A percentile compares a stretch with the other conserved stretches of the same genome.
Evolutionary conservation across 1,139 yeast species (phyloP).

Genomic region (Pichiaceae sp.): DNA sequence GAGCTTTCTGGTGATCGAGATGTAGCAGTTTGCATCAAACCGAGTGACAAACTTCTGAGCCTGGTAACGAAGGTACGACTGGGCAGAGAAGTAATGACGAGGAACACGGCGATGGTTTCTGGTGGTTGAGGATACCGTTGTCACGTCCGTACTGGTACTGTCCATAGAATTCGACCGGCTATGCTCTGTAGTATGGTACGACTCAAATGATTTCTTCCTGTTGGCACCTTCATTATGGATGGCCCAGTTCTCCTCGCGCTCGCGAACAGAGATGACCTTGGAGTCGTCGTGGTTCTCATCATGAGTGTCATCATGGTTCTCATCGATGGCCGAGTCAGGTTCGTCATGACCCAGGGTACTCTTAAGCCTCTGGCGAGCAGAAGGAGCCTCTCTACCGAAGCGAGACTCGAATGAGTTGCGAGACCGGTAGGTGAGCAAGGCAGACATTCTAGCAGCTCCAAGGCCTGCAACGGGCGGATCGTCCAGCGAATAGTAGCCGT

Average conservation of each 20-base stretch:
- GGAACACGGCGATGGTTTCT: constrained; percentile 33
- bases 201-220: constrained; percentile 18
- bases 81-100: constrained; percentile 91
- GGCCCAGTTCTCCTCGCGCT: constrained; percentile 46
- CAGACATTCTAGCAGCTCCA: constrained; percentile 97
- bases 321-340: neutral
- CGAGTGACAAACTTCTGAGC: constrained; percentile 83
- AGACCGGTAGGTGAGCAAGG: constrained; percentile 83
- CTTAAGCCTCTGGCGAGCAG: constrained; percentile 23
- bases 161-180: constrained; percentile 14
- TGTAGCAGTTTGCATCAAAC: constrained; percentile 95
- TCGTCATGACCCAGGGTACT: constrained; percentile 4
- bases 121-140: constrained; percentile 5
- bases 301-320: neutral
- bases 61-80: constrained; percentile 86
- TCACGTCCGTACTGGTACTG: constrained; percentile 8
- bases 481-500: constrained; percentile 73
- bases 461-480: constrained; percentile 81
- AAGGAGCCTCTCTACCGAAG: constrained; percentile 64
- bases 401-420: constrained; percentile 85
- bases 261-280: constrained; percentile 3
- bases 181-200: constrained; percentile 7
- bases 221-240: constrained; percentile 59
- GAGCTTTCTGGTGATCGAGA: constrained; percentile 82
- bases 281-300: neutral